phyloP scores from a whole-genome alignment of 192 early-diverging fungal genomes.

The Chytriomyces confervae region DNA sequence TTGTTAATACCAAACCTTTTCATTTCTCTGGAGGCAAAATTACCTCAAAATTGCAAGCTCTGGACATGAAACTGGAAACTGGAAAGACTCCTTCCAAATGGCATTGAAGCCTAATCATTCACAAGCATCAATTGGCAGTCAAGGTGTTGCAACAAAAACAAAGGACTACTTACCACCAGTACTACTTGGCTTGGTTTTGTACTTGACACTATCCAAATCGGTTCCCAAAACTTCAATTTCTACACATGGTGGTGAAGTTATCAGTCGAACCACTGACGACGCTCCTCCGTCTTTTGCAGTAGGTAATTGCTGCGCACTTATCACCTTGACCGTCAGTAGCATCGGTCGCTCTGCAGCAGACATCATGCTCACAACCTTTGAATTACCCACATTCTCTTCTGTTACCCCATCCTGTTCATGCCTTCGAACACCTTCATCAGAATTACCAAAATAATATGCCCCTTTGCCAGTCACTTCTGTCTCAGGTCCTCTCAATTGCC shows the following conservation, averaged over 20 bases:
- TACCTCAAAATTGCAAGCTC: constrained; percentile 58
- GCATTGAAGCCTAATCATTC: constrained; percentile 58
- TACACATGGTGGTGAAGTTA: constrained; percentile 60
- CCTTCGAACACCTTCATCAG: not conserved
- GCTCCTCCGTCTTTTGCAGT: constrained; percentile 61
- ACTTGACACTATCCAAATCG: constrained; percentile 48
- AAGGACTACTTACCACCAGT: constrained; percentile 55
- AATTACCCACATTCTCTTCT: not conserved
- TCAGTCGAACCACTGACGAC: constrained; percentile 43
- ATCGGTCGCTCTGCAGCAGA: not conserved
- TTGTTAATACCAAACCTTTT: not conserved
- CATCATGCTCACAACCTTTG: not conserved
- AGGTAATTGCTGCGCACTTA: constrained; percentile 74
- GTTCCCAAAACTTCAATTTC: constrained; percentile 61
- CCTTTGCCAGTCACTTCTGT: too few species aligned
- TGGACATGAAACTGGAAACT: constrained; percentile 44
- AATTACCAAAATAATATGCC: not conserved
- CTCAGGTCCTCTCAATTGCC: too few species aligned
- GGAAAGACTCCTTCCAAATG: constrained; percentile 55
- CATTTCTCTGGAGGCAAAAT: not conserved
- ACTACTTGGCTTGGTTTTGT: constrained; percentile 57
- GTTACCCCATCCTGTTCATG: constrained; percentile 3
- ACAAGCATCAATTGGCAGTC: not conserved
- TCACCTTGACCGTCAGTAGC: constrained; percentile 51
- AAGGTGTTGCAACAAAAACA: constrained; percentile 13